These are phyloP conservation scores for Venustampulla echinocandica DNA, from an alignment of 495 filamentous ascomycete species.

Conservation along the genomic window DNA sequence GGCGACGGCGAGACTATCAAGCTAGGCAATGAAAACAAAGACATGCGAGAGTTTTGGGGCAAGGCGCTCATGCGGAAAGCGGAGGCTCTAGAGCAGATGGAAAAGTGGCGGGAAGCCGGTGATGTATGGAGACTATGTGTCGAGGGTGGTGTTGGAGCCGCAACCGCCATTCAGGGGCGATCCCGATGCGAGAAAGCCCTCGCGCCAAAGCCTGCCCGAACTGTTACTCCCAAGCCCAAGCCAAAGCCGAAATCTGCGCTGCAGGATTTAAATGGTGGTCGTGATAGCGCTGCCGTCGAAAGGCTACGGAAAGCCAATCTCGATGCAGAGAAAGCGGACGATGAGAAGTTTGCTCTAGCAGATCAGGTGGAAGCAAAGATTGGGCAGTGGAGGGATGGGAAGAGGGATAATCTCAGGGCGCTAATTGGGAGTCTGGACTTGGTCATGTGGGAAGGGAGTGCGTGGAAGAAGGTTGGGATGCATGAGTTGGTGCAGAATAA, in stretches of 20 bases:
- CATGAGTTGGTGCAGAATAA: conserved; percentile 80
- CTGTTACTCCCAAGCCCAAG: conserved; percentile 25
- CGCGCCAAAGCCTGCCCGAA: conserved; percentile 38
- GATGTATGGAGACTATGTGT: conserved; percentile 74
- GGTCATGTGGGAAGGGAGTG: conserved; percentile 83
- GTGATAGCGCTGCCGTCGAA: conserved; percentile 57
- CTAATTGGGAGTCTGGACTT: conserved; percentile 79
- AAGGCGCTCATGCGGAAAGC: conserved; percentile 92
- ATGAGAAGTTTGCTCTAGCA: conserved; percentile 82
- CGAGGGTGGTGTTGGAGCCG: conserved; percentile 73
- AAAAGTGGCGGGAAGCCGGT: conserved; percentile 82
- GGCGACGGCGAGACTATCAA: conserved; percentile 75
- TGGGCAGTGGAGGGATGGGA: conserved; percentile 72
- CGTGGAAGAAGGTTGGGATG: conserved; percentile 96
- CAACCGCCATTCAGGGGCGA: conserved; percentile 75
- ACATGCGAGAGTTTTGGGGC: conserved; percentile 86
- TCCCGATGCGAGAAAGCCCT: conserved; percentile 83
- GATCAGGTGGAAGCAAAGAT: conserved; percentile 77
- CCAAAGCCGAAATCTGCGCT: conserved; percentile 38
- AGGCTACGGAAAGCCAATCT: conserved; percentile 73
- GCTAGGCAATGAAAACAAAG: conserved; percentile 51
- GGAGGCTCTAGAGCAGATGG: conserved; percentile 89
- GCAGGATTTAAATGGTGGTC: conserved; percentile 31
- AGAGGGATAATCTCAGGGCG: conserved; percentile 86
- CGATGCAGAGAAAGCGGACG: conserved; percentile 72